Evolutionary conservation across 495 filamentous ascomycete genomes (phyloP).

Genomic region (Copromyces sp.): DNA sequence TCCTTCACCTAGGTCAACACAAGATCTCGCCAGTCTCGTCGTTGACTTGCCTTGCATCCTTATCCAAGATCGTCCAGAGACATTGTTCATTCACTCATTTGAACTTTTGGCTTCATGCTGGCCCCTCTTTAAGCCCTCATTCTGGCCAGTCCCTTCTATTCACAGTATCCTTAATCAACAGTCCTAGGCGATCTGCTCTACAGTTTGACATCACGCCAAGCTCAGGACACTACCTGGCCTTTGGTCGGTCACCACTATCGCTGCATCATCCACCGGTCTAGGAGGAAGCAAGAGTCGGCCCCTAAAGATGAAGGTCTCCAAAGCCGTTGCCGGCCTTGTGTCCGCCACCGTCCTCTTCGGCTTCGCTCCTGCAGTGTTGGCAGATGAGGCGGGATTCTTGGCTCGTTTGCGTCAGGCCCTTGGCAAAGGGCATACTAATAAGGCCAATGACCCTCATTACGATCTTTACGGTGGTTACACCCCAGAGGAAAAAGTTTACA

Average conservation of each 20-base stretch:
- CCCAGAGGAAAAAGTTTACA: slow-evolving; percentile 23
- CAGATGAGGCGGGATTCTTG: slow-evolving; percentile 19
- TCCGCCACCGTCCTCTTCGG: slow-evolving; percentile 25
- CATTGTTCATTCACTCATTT: background rate
- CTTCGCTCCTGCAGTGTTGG: slow-evolving; percentile 16
- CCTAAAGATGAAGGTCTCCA: slow-evolving; percentile 28
- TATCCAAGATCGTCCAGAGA: background rate
- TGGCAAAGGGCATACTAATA: slow-evolving; percentile 5
- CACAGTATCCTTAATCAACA: background rate
- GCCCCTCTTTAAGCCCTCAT: background rate
- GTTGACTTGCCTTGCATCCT: background rate
- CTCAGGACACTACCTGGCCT: background rate
- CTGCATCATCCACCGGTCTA: background rate
- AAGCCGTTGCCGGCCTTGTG: slow-evolving; percentile 23
- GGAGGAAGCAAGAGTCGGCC: background rate
- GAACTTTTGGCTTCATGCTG: background rate
- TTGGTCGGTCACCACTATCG: background rate
- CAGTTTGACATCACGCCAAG: background rate
- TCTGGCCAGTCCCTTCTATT: background rate
- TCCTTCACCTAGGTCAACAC: background rate
- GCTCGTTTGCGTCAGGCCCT: slow-evolving; percentile 15
- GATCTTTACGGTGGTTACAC: slow-evolving; percentile 16
- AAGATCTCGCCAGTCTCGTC: background rate
- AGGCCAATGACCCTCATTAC: slow-evolving; percentile 13
- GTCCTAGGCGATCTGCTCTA: background rate